Conservation (phyloP, 495 filamentous ascomycete genomes). For the Clohesyomyces aquaticus region DNA sequence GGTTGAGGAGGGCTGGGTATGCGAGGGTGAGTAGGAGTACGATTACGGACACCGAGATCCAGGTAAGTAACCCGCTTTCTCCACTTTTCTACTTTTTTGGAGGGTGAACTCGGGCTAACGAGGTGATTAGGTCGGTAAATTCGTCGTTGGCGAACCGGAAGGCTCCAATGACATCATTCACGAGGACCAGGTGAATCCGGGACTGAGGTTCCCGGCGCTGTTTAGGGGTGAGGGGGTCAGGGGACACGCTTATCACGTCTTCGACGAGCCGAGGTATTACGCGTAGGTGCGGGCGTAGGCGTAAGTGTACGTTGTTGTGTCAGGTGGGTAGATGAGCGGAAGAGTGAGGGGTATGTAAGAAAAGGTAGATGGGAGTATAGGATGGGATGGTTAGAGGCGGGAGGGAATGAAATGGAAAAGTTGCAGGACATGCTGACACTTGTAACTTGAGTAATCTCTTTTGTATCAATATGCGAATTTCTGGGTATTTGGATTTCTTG, state of each 20-base stretch:
- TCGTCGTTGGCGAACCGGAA: conserved; percentile 76
- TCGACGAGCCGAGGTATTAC: conserved; percentile 79
- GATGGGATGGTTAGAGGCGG: too few species aligned
- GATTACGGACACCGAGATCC: conserved; percentile 97
- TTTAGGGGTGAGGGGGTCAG: conserved; percentile 87
- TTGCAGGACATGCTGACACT: too few species aligned
- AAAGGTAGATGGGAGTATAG: too few species aligned
- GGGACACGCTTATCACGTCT: conserved; percentile 94
- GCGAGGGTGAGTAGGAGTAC: conserved; percentile 84
- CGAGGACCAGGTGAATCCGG: conserved; percentile 70
- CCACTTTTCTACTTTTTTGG: background rate
- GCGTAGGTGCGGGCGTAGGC: conserved; percentile 18
- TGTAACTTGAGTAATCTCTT: too few species aligned
- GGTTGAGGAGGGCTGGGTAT: conserved; percentile 82
- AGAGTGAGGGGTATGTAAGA: too few species aligned
- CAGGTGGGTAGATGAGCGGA: too few species aligned
- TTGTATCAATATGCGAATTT: too few species aligned
- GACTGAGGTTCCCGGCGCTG: conserved; percentile 81
- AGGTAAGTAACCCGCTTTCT: conserved; percentile 56
- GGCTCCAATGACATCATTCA: conserved; percentile 63
- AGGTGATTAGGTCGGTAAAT: conserved; percentile 75
- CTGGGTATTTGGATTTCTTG: too few species aligned
- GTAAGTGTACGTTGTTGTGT: too few species aligned
- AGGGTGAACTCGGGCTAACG: conserved; percentile 29
- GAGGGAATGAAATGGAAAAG: too few species aligned